Conservation (phyloP, 495 filamentous ascomycete species). For the Podospora australis region DNA sequence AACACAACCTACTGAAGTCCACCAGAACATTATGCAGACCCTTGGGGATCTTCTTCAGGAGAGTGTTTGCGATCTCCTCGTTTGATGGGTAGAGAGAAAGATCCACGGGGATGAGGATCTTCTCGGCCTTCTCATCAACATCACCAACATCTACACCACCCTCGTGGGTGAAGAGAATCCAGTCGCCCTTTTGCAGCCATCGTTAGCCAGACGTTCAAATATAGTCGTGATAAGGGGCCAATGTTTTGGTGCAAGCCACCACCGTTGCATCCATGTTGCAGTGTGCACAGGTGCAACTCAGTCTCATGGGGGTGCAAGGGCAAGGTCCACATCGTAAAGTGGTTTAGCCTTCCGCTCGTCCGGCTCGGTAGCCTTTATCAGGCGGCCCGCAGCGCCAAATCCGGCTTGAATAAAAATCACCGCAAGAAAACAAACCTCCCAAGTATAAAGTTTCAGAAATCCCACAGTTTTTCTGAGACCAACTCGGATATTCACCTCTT, state of each 20-base stretch:
- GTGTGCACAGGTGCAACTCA: not conserved
- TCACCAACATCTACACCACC: constrained; percentile 99
- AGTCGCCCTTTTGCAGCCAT: constrained; percentile 68
- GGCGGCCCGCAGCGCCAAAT: constrained; percentile 10
- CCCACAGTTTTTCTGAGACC: constrained; percentile 1
- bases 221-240: too few species aligned
- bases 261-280: constrained; percentile 1
- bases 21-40: constrained; percentile 96
- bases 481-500: constrained; percentile 1
- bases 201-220: constrained; percentile 7
- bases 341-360: constrained; percentile 54
- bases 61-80: constrained; percentile 73
- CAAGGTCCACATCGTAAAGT: constrained; percentile 24
- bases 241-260: too few species aligned
- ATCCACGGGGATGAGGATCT: constrained; percentile 94
- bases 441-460: constrained; percentile 13
- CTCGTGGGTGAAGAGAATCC: constrained; percentile 99
- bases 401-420: constrained; percentile 3
- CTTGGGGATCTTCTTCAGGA: constrained; percentile 89
- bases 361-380: constrained; percentile 24
- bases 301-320: not conserved
- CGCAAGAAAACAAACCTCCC: constrained; percentile 6
- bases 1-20: constrained; percentile 73
- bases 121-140: constrained; percentile 98
- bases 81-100: constrained; percentile 93